Evolutionary conservation across 345 rosid genomes (phyloP).

Genomic region (Anacardium occidentale): DNA sequence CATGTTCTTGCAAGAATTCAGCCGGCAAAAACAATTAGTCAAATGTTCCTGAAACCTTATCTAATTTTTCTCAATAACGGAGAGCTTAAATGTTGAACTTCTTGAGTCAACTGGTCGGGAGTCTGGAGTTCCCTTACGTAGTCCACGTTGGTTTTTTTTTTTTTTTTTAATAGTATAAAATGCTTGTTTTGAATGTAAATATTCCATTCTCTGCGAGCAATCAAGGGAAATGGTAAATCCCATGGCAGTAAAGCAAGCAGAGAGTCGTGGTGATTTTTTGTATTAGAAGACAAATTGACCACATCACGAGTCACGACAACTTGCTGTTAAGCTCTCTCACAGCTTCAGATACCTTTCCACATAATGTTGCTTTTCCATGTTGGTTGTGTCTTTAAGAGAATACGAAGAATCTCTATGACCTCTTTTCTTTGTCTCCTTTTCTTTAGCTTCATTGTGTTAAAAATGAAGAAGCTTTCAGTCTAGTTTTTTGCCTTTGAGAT

Average conservation of each 20-base stretch:
- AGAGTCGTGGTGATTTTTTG: conserved; percentile 13
- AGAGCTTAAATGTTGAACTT: conserved; percentile 1
- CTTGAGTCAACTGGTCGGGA: conserved; percentile 1
- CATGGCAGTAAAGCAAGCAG: conserved; percentile 13
- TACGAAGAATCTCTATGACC: conserved; percentile 17
- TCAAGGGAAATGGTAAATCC: conserved; percentile 18
- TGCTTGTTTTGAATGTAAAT: neutral
- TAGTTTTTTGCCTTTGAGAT: conserved; percentile 23
- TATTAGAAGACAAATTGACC: conserved; percentile 32
- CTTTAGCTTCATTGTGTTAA: conserved; percentile 32
- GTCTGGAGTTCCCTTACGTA: conserved; percentile 4
- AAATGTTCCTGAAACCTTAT: neutral
- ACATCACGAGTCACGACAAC: conserved; percentile 3
- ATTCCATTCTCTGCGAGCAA: neutral
- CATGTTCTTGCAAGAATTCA: neutral
- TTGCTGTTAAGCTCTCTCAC: conserved; percentile 22
- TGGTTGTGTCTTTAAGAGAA: conserved; percentile 21
- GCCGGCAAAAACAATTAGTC: neutral
- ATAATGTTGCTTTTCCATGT: conserved; percentile 37
- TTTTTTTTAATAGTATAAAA: neutral
- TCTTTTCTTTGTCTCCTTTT: conserved; percentile 25
- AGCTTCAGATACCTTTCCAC: conserved; percentile 51
- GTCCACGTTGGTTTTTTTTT: neutral
- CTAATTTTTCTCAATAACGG: neutral
- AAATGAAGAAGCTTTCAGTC: conserved; percentile 34